phyloP scores from a whole-genome alignment of 202 grass and related monocot genomes.

The Zoysia matrella region DNA sequence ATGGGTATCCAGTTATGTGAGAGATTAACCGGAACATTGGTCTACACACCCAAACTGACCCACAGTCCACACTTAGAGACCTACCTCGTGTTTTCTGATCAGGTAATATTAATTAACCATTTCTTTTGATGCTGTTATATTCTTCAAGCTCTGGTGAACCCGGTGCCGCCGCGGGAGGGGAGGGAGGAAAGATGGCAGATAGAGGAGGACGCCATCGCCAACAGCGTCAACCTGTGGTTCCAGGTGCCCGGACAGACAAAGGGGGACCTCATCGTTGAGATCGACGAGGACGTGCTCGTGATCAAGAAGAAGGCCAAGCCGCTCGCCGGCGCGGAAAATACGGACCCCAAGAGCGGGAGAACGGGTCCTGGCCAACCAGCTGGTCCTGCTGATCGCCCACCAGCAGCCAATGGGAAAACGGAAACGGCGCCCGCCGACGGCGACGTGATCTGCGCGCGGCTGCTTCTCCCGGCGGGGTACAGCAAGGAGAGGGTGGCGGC shows the following conservation, averaged over 20 bases:
- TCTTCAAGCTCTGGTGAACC: conserved; percentile 30
- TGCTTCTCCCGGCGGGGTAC: conserved; percentile 41
- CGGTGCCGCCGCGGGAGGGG: background rate
- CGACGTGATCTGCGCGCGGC: conserved; percentile 38
- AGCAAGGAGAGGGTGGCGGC: conserved; percentile 22
- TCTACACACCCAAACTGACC: too few species aligned
- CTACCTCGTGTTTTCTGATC: background rate
- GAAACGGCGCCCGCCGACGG: background rate
- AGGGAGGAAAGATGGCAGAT: conserved; percentile 46
- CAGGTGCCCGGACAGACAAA: conserved; percentile 44
- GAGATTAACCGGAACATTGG: background rate
- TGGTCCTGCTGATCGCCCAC: too few species aligned
- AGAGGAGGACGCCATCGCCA: background rate
- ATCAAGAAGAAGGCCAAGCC: conserved; percentile 15
- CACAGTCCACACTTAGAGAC: background rate
- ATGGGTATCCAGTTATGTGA: background rate
- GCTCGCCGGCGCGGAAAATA: background rate
- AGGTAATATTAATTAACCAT: background rate
- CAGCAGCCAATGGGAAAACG: background rate
- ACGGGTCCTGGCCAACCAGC: background rate
- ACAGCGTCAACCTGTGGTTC: conserved; percentile 25
- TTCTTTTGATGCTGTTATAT: background rate
- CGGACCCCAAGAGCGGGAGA: background rate
- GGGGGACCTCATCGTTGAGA: conserved; percentile 41
- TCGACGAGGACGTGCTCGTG: conserved; percentile 55